Conservation (phyloP, 2,329 filamentous ascomycete species). For the Didymosphaeria variabile region DNA sequence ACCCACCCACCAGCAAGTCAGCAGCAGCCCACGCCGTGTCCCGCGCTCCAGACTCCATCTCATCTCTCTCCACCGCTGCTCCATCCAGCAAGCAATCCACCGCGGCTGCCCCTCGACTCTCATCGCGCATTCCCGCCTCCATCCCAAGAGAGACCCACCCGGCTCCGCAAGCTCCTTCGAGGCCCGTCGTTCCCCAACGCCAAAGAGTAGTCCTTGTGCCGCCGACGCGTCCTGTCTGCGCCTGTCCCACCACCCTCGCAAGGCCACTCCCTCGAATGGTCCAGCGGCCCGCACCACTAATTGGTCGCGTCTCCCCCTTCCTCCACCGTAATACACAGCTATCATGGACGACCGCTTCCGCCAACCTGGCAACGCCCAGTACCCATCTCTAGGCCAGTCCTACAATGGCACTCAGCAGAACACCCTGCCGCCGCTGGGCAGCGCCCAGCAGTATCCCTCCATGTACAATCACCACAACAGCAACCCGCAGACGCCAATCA, state of each 20-base stretch:
- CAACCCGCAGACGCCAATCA: slow-evolving; percentile 51
- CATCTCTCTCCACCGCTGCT: slow-evolving; percentile 13
- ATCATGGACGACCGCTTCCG: slow-evolving; percentile 51
- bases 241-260: slow-evolving; percentile 36
- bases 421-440: slow-evolving; percentile 46
- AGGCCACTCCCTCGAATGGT: slow-evolving; percentile 44
- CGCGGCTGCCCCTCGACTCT: slow-evolving; percentile 14
- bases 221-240: slow-evolving; percentile 35
- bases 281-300: slow-evolving; percentile 36
- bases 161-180: slow-evolving; percentile 47
- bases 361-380: slow-evolving; percentile 41
- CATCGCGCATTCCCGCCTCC: slow-evolving; percentile 23
- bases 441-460: slow-evolving; percentile 39
- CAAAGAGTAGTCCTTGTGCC: slow-evolving; percentile 31
- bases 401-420: slow-evolving; percentile 39
- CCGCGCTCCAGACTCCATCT: slow-evolving; percentile 13
- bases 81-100: slow-evolving; percentile 11
- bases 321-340: slow-evolving; percentile 25
- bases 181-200: slow-evolving; percentile 38
- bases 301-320: slow-evolving; percentile 42
- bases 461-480: slow-evolving; percentile 46
- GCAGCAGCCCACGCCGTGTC: slow-evolving; percentile 10
- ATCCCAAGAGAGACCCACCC: slow-evolving; percentile 37
- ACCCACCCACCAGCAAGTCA: slow-evolving; percentile 8
- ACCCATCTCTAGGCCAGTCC: slow-evolving; percentile 42